These are phyloP conservation scores for Globisporangium cederbergense DNA, from an alignment of 352 stramenopile species.

Conservation along the genomic window DNA sequence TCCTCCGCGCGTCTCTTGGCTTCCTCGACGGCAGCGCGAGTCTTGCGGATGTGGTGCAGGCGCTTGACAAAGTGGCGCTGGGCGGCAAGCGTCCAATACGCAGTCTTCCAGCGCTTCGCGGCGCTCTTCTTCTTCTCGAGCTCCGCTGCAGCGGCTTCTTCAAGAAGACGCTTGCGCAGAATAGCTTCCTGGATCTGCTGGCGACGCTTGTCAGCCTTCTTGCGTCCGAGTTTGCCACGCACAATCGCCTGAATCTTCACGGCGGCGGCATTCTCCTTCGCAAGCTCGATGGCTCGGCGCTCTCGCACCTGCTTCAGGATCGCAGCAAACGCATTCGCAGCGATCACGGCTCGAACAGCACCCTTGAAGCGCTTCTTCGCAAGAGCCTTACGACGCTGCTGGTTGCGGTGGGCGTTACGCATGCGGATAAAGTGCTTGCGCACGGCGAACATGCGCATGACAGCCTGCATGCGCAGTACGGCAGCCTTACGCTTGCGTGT, in stretches of 20 bases:
- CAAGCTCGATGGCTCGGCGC: slow-evolving; percentile 39
- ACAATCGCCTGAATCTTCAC: slow-evolving; percentile 80
- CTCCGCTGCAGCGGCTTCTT: slow-evolving; percentile 63
- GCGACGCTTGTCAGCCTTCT: slow-evolving; percentile 58
- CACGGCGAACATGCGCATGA: slow-evolving; percentile 84
- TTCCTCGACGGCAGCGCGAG: slow-evolving; percentile 72
- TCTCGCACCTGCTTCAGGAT: slow-evolving; percentile 48
- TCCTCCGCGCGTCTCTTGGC: slow-evolving; percentile 68
- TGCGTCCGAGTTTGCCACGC: slow-evolving; percentile 76
- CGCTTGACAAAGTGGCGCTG: slow-evolving; percentile 79
- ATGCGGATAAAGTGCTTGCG: slow-evolving; percentile 77
- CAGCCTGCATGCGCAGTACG: slow-evolving; percentile 77
- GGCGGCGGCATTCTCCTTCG: slow-evolving; percentile 47
- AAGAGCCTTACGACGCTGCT: slow-evolving; percentile 56
- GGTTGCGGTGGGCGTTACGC: slow-evolving; percentile 67
- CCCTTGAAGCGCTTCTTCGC: slow-evolving; percentile 72
- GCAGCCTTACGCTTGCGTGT: slow-evolving; percentile 69
- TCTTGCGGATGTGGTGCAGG: slow-evolving; percentile 80
- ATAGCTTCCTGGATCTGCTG: slow-evolving; percentile 73
- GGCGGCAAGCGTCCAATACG: slow-evolving; percentile 62
- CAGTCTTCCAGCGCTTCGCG: slow-evolving; percentile 74
- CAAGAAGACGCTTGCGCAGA: slow-evolving; percentile 68
- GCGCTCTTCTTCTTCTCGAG: slow-evolving; percentile 73
- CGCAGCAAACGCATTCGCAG: slow-evolving; percentile 66
- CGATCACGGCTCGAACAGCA: slow-evolving; percentile 60